Base-by-base conservation (phyloP, 139 green algal species). In the Dunaliella primolecta region DNA sequence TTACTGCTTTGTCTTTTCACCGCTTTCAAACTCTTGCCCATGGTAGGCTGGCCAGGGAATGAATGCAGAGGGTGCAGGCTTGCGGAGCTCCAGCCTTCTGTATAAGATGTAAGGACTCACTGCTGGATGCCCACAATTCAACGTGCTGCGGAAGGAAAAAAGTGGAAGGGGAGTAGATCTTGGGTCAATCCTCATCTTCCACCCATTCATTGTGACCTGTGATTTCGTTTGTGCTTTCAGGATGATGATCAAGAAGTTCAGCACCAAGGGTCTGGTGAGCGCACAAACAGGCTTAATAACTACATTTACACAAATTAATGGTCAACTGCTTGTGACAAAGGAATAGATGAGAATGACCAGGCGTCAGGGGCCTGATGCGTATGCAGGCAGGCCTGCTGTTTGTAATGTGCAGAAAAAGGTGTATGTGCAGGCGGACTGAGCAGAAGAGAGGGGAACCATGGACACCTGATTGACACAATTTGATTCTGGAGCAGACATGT, bases 191-290 rank as follows among this genome's bases (percentile, higher is more conserved):
- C n/a, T n/a, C n/a, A n/a, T n/a, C n/a, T n/a, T n/a, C n/a, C n/a
- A n/a, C n/a, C n/a, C n/a, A n/a, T n/a, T 15, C 46, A 64, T 64
- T 64, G 15, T 15, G 7, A 25, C 7, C 7, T 15, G 46, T 64
- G 46, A 7, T 15, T 64, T 15, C 15, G 46, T 64, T 64, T 64
- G 15, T 15, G 7, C 46, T 64, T 64, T 64, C 46, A 64, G 46
- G 46, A 64, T 64, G 46, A 80, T 80, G 35, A 74, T 83, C 7
- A 38, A 75, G 29, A 83, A 83, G 25, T 75, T 83, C 30, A n/a
- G 36, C 1, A 21, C 78, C 7, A 83, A 83, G 38, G 37, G 78
- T 27, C 36, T 88, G 82, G 94, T 96, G 46, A 64, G 46, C 46
- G 46, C 46, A 64, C 46, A 7, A 25, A 15, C 7, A 15, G 7